These are phyloP conservation scores for Graphium sp. DNA, from an alignment of 2,329 filamentous ascomycete species.

Conservation along the genomic window DNA sequence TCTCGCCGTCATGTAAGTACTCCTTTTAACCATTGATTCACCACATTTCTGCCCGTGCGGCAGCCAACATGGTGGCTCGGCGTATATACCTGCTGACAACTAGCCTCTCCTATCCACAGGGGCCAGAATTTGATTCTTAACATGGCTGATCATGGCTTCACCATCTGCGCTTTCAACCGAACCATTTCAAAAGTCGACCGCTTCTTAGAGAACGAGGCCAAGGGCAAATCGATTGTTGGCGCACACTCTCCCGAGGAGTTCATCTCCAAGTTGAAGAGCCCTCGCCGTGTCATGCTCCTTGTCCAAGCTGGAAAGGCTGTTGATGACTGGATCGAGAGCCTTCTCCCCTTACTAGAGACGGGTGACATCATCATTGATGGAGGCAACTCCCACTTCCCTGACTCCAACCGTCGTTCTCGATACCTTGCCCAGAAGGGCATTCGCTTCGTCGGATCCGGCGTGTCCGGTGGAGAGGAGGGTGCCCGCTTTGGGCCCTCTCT, in stretches of 20 bases:
- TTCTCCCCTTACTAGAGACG: constrained; percentile 65
- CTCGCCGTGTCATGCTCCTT: constrained; percentile 93
- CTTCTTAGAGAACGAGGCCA: constrained; percentile 81
- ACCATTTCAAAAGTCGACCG: constrained; percentile 96
- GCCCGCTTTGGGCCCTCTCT: constrained; percentile 92
- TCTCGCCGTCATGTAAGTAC: constrained; percentile 70
- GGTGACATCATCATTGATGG: constrained; percentile 99
- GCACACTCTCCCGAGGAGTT: constrained; percentile 92
- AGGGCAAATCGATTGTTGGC: constrained; percentile 90
- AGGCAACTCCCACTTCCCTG: constrained; percentile 98
- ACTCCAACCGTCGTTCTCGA: constrained; percentile 91
- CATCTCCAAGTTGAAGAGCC: constrained; percentile 88
- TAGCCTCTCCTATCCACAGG: constrained; percentile 19
- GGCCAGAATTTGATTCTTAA: constrained; percentile 81
- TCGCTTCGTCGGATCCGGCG: constrained; percentile 90
- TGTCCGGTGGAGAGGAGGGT: constrained; percentile 98
- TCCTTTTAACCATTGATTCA: too few relatives aligned
- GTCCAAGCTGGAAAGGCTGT: constrained; percentile 97
- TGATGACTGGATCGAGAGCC: constrained; percentile 95
- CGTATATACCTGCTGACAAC: too few relatives aligned
- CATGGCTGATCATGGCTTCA: constrained; percentile 85
- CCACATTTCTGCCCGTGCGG: too few relatives aligned
- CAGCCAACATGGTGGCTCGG: too few relatives aligned
- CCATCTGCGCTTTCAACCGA: constrained; percentile 95
- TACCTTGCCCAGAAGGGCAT: constrained; percentile 80